Evolutionary conservation across 345 rosid genomes (phyloP).

Genomic region (Anacardium occidentale): DNA sequence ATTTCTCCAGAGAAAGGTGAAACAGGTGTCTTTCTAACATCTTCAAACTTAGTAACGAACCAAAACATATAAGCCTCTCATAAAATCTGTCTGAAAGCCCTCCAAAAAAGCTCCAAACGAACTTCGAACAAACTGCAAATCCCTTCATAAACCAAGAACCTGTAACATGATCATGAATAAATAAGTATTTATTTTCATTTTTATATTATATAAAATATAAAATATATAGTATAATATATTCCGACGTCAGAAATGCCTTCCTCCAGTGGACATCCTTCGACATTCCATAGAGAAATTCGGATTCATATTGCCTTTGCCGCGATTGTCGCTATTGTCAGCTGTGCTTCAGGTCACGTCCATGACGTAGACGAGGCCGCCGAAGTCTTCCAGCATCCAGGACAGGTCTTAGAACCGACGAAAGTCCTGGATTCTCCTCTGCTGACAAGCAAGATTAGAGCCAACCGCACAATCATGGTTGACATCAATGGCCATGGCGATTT

Average conservation of each 20-base stretch:
- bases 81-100: constrained; percentile 15
- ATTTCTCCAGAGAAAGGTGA: background rate
- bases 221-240: background rate
- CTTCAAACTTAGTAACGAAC: background rate
- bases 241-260: constrained; percentile 15
- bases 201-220: no score
- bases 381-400: no score
- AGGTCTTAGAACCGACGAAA: background rate
- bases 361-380: background rate
- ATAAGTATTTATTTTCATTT: no score
- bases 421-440: constrained; percentile 61
- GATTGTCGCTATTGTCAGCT: constrained; percentile 21
- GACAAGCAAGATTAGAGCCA: constrained; percentile 65
- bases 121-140: constrained; percentile 5
- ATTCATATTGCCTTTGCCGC: constrained; percentile 16
- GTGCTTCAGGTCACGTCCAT: constrained; percentile 20
- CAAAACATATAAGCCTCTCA: constrained; percentile 28
- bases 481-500: constrained; percentile 73
- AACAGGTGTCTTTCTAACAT: background rate
- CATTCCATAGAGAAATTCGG: constrained; percentile 1
- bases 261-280: background rate
- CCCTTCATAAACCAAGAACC: background rate
- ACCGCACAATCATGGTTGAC: constrained; percentile 72
- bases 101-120: constrained; percentile 22
- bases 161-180: background rate